Evolutionary conservation across 108 stramenopile species (phyloP).

Genomic region (Skeletonema menzelii): DNA sequence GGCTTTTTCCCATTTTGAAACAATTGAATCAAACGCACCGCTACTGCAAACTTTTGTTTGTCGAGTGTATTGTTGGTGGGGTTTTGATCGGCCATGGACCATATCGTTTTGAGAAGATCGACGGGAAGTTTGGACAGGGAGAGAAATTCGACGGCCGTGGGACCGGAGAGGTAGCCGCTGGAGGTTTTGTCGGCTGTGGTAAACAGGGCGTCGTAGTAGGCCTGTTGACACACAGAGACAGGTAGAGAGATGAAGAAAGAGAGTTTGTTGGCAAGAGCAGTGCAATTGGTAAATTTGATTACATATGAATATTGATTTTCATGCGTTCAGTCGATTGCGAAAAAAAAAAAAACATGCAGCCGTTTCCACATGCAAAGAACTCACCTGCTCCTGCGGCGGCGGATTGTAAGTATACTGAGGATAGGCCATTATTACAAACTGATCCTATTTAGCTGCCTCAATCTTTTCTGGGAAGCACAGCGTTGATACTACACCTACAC

Average conservation of each 20-base stretch:
- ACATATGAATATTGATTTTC: too few species aligned
- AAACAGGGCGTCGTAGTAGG: slow-evolving; percentile 87
- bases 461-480: too few species aligned
- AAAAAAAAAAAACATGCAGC: too few species aligned
- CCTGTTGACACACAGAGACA: slow-evolving; percentile 30
- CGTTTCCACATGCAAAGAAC: neutral
- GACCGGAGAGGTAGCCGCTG: slow-evolving; percentile 68
- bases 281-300: neutral
- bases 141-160: slow-evolving; percentile 87
- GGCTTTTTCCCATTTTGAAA: slow-evolving; percentile 80
- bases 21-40: slow-evolving; percentile 83
- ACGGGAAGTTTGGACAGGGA: slow-evolving; percentile 81
- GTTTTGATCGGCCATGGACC: slow-evolving; percentile 80
- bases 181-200: slow-evolving; percentile 64
- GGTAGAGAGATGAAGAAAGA: too few species aligned
- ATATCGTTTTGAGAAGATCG: slow-evolving; percentile 81
- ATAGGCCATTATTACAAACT: neutral
- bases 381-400: neutral
- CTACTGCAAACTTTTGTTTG: slow-evolving; percentile 67
- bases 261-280: neutral
- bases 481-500: too few species aligned
- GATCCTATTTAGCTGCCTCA: too few species aligned
- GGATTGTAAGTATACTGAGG: neutral
- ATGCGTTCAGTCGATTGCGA: too few species aligned
- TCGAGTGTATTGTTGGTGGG: slow-evolving; percentile 66